These are phyloP conservation scores for Beta macrorhiza DNA, from an alignment of 179 eudicot genomes.

Conservation along the genomic window DNA sequence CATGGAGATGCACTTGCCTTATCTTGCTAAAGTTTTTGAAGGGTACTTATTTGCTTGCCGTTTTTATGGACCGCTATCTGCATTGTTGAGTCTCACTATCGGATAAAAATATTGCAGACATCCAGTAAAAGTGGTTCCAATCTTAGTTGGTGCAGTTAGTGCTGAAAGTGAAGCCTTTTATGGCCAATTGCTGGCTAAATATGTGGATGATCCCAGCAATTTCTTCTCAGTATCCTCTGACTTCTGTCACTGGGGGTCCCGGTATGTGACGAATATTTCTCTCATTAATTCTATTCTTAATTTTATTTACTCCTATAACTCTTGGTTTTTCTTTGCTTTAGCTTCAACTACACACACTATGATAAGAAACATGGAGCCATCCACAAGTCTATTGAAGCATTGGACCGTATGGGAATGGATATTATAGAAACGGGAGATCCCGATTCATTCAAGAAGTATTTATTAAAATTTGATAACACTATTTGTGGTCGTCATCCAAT, in stretches of 20 bases:
- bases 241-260: constrained; percentile 97
- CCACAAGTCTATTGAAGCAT: constrained; percentile 82
- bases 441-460: constrained; percentile 74
- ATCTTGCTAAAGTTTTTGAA: constrained; percentile 91
- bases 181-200: constrained; percentile 78
- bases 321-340: constrained; percentile 34
- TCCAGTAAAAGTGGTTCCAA: constrained; percentile 82
- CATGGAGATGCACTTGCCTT: constrained; percentile 99
- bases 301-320: neutral
- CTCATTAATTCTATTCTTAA: neutral
- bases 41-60: constrained; percentile 46
- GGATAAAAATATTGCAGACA: constrained; percentile 44
- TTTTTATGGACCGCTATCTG: constrained; percentile 10
- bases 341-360: constrained; percentile 74
- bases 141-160: constrained; percentile 84
- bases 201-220: constrained; percentile 84
- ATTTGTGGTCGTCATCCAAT: constrained; percentile 99
- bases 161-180: constrained; percentile 79
- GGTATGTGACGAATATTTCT: constrained; percentile 47
- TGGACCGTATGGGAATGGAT: constrained; percentile 93
- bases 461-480: constrained; percentile 80
- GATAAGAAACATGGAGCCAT: constrained; percentile 88
- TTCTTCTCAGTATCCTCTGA: constrained; percentile 97
- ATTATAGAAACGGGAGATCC: constrained; percentile 93
- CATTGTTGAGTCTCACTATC: constrained; percentile 18